Evolutionary conservation across 306 rosid species (phyloP).

Genomic region (Echinosophora koreensis): DNA sequence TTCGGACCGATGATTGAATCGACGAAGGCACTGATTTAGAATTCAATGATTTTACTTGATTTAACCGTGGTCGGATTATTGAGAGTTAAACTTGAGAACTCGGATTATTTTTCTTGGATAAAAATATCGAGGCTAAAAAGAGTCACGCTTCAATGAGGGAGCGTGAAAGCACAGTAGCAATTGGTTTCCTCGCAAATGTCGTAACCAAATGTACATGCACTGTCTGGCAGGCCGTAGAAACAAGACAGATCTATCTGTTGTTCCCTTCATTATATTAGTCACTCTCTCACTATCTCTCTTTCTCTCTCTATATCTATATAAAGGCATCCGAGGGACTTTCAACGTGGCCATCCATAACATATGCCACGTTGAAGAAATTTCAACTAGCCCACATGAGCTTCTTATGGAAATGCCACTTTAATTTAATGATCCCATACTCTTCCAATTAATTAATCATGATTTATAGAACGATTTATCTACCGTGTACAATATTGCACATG

Average conservation of each 20-base stretch:
- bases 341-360: conserved; percentile 40
- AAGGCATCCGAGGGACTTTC: conserved; percentile 65
- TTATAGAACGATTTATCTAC: too few relatives aligned
- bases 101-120: too few relatives aligned
- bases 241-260: conserved; percentile 35
- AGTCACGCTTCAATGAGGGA: neutral
- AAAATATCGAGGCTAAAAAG: too few relatives aligned
- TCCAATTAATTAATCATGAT: too few relatives aligned
- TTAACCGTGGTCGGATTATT: too few relatives aligned
- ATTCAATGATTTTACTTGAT: too few relatives aligned
- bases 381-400: conserved; percentile 49
- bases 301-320: neutral
- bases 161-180: neutral
- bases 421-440: conserved; percentile 4
- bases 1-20: too few relatives aligned
- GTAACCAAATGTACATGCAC: conserved; percentile 27
- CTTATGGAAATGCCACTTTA: neutral
- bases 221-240: conserved; percentile 20
- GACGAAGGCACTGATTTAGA: too few relatives aligned
- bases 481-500: too few relatives aligned
- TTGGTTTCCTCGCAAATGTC: conserved; percentile 17
- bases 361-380: conserved; percentile 41
- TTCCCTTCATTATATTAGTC: neutral
- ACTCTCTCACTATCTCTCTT: too few relatives aligned
- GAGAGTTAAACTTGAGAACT: too few relatives aligned